phyloP scores from a whole-genome alignment of 768 basidiomycete species.

The Mycena metata region DNA sequence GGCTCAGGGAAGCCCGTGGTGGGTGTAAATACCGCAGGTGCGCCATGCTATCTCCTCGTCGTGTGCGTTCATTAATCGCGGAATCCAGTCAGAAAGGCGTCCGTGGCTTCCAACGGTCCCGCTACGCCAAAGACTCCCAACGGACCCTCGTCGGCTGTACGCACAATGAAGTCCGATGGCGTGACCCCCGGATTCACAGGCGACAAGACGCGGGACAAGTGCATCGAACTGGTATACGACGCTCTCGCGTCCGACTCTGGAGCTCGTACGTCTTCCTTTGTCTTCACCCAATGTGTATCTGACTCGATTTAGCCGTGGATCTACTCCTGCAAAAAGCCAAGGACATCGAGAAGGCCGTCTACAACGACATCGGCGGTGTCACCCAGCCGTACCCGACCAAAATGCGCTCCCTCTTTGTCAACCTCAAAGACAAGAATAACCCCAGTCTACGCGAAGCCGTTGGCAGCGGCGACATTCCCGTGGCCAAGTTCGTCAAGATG shows the following conservation, averaged over 20 bases:
- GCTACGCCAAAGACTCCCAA: constrained; percentile 56
- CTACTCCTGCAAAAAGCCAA: constrained; percentile 75
- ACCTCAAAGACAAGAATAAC: constrained; percentile 96
- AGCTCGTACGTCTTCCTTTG: constrained; percentile 75
- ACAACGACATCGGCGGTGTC: constrained; percentile 57
- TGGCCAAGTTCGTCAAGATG: constrained; percentile 83
- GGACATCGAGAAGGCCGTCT: constrained; percentile 80
- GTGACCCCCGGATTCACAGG: constrained; percentile 68
- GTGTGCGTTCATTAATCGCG: constrained; percentile 14
- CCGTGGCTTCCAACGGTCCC: constrained; percentile 50
- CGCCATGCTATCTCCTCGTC: constrained; percentile 40
- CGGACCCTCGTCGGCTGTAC: constrained; percentile 51
- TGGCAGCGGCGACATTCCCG: constrained; percentile 82
- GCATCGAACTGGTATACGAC: constrained; percentile 92
- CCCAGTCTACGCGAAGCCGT: constrained; percentile 87
- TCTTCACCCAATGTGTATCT: constrained; percentile 1
- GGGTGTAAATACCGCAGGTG: constrained; percentile 47
- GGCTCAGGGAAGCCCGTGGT: constrained; percentile 44
- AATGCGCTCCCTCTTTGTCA: constrained; percentile 90
- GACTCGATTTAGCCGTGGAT: constrained; percentile 67
- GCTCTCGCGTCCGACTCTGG: constrained; percentile 88
- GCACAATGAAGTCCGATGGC: constrained; percentile 81
- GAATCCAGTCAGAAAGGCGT: constrained; percentile 42
- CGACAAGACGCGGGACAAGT: constrained; percentile 87
- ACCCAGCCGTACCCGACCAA: constrained; percentile 76